phyloP scores from a whole-genome alignment of 2,329 filamentous ascomycete genomes.

The Chaetomium sp. region DNA sequence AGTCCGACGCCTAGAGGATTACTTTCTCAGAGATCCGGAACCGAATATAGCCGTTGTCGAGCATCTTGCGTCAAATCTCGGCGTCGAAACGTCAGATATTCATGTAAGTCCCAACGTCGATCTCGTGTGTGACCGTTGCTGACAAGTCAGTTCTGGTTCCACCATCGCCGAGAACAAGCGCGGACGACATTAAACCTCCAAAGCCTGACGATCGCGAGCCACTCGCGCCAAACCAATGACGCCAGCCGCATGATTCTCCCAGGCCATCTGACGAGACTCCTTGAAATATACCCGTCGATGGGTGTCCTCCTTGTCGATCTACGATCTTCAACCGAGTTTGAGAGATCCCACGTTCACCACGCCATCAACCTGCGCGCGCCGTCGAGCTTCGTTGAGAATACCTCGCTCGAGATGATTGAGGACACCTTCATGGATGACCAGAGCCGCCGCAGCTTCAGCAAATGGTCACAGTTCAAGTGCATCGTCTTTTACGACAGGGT shows the following conservation, averaged over 20 bases:
- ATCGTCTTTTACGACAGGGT: constrained; percentile 57
- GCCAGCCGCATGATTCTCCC: constrained; percentile 54
- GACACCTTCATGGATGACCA: constrained; percentile 53
- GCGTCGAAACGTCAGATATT: constrained; percentile 54
- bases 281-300: constrained; percentile 52
- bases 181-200: constrained; percentile 49
- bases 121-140: constrained; percentile 22
- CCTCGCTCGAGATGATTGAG: constrained; percentile 55
- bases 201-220: constrained; percentile 47
- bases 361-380: constrained; percentile 57
- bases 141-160: constrained; percentile 51
- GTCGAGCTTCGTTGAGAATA: constrained; percentile 50
- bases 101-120: constrained; percentile 42
- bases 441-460: constrained; percentile 50
- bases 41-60: constrained; percentile 55
- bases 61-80: constrained; percentile 57
- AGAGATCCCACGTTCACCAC: constrained; percentile 54
- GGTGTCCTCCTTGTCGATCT: constrained; percentile 55
- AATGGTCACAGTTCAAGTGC: constrained; percentile 51
- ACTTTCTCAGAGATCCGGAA: constrained; percentile 51
- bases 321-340: constrained; percentile 50
- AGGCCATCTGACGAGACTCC: constrained; percentile 52
- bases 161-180: constrained; percentile 55
- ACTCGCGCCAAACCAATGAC: constrained; percentile 37
- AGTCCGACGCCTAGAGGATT: constrained; percentile 55